Percentiles rank a stretch among this genome's conserved stretches.
These are phyloP conservation scores for Apium graveolens DNA, from an alignment of 129 eudicot genomes.

Conservation along the genomic window DNA sequence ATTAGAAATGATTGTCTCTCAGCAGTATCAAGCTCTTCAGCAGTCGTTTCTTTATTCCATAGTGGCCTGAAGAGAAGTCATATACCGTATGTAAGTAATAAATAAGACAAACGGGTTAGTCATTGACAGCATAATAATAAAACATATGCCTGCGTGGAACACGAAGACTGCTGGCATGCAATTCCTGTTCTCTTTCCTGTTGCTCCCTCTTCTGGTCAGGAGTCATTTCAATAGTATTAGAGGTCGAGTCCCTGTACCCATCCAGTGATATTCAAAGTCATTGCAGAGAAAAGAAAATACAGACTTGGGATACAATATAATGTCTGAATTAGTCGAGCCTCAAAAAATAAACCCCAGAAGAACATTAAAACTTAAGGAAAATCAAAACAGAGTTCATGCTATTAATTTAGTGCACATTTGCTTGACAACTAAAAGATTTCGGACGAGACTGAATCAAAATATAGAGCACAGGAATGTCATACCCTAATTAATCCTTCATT, in stretches of 20 bases:
- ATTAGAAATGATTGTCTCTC: conserved; percentile 73
- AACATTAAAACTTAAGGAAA: neutral
- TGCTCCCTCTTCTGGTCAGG: conserved; percentile 53
- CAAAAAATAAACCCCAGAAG: neutral
- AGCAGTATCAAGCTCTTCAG: conserved; percentile 85
- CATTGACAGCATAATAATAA: neutral
- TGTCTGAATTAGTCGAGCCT: neutral
- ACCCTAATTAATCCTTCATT: neutral
- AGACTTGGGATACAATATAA: neutral
- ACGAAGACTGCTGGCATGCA: conserved; percentile 87
- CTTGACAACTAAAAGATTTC: neutral
- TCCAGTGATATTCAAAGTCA: conserved; percentile 9
- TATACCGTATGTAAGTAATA: neutral
- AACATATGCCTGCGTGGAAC: conserved; percentile 77
- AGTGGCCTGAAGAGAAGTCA: conserved; percentile 49
- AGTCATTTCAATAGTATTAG: conserved; percentile 54
- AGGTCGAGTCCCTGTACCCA: conserved; percentile 49
- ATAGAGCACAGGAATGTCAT: neutral
- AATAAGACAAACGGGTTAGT: neutral
- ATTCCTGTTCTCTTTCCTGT: conserved; percentile 77
- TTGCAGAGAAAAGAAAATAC: neutral
- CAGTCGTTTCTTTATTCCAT: conserved; percentile 71
- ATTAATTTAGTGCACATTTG: neutral
- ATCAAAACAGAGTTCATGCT: neutral
- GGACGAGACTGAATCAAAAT: neutral